Conservation (phyloP, 1,284 basidiomycete genomes). For the Ustilago cynodontis region DNA sequence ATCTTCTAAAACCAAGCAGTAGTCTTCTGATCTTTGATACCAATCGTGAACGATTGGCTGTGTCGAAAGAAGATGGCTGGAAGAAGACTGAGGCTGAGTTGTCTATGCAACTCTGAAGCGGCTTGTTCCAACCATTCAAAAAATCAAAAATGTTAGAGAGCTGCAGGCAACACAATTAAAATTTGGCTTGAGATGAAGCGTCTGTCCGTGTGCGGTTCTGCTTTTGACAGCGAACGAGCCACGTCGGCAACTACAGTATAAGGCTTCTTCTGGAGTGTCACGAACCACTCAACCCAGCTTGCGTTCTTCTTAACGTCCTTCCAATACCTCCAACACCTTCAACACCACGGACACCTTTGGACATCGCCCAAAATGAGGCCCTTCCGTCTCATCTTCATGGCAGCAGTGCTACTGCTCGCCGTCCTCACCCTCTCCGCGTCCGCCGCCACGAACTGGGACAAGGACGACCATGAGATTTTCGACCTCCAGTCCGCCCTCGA, state of each 20-base stretch:
- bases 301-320: slow-evolving; percentile 1
- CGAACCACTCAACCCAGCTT: background rate
- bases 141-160: background rate
- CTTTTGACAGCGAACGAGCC: slow-evolving; percentile 30
- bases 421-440: slow-evolving; percentile 18
- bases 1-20: background rate
- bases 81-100: background rate
- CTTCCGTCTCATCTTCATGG: slow-evolving; percentile 23
- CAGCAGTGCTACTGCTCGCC: slow-evolving; percentile 20
- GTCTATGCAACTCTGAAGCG: background rate
- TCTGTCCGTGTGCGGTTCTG: background rate
- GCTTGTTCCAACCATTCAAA: background rate
- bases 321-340: background rate
- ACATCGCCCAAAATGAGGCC: slow-evolving; percentile 25
- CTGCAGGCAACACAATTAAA: background rate
- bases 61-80: background rate
- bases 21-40: background rate
- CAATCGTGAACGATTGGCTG: background rate
- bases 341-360: background rate
- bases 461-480: slow-evolving; percentile 68
- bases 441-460: slow-evolving; percentile 54
- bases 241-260: slow-evolving; percentile 21
- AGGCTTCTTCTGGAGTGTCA: background rate
- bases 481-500: slow-evolving; percentile 65
- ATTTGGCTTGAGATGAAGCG: slow-evolving; percentile 19